Conservation (phyloP, 2,329 filamentous ascomycete genomes). For the Ophiosphaerella korrae region DNA sequence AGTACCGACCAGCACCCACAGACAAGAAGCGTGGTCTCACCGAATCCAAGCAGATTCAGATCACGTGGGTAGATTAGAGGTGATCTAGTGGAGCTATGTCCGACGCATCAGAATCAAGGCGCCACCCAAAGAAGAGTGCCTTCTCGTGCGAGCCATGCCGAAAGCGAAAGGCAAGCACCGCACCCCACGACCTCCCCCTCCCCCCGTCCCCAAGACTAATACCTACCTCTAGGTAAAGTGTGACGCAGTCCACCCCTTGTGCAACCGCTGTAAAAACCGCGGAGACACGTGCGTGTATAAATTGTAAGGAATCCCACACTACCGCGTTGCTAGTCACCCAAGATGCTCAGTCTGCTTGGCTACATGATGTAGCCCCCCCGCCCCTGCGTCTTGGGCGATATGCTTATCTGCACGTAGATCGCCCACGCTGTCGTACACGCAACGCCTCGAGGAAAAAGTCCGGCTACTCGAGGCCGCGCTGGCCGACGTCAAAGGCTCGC, state of each 20-base stretch:
- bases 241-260: constrained; percentile 10
- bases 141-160: constrained; percentile 18
- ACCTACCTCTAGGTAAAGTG: constrained; percentile 11
- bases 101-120: constrained; percentile 1
- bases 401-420: not conserved
- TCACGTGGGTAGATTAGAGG: no score
- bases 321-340: no score
- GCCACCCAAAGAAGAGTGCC: constrained; percentile 15
- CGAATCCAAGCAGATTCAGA: no score
- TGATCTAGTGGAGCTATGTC: constrained; percentile 1
- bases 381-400: not conserved
- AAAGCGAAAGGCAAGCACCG: constrained; percentile 9
- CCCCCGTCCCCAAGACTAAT: not conserved
- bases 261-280: constrained; percentile 9
- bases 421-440: constrained; percentile 14
- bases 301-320: constrained; percentile 4
- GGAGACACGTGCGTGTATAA: constrained; percentile 12
- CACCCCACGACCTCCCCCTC: not conserved
- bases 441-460: constrained; percentile 10
- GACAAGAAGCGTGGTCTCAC: no score
- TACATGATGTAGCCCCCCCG: no score
- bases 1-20: no score
- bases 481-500: not conserved
- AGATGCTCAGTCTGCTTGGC: no score
- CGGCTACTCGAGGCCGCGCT: constrained; percentile 6